Percentiles rank a stretch among this genome's conserved stretches.
phyloP scores from a whole-genome alignment of 139 green algal species.

The Chlorella sp. region DNA sequence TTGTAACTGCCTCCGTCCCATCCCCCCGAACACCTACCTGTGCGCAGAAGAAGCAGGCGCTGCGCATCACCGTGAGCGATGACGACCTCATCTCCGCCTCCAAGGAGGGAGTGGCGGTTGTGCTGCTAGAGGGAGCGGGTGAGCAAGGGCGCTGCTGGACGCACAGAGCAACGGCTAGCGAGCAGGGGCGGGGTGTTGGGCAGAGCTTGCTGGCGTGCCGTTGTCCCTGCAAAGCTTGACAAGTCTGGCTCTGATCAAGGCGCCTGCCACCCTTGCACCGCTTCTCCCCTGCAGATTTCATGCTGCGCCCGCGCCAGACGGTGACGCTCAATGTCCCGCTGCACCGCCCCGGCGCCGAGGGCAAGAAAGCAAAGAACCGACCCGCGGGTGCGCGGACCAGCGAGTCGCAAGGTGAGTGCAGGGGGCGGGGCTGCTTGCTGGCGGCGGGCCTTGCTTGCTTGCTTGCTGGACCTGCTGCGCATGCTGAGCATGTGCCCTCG shows the following conservation, averaged over 20 bases:
- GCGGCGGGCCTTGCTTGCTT: background rate
- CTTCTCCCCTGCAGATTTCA: slow-evolving; percentile 11
- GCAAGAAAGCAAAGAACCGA: background rate
- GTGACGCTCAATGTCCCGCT: slow-evolving; percentile 5
- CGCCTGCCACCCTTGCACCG: background rate
- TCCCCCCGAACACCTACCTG: too few species aligned
- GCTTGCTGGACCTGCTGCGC: too few species aligned
- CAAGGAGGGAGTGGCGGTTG: slow-evolving; percentile 22
- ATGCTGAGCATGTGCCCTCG: too few species aligned
- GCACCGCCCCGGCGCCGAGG: slow-evolving; percentile 5
- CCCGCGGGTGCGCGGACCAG: background rate
- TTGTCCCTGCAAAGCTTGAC: too few species aligned
- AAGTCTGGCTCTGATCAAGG: too few species aligned
- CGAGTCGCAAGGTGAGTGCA: background rate
- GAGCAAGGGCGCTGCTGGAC: too few species aligned
- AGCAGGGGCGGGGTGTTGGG: too few species aligned
- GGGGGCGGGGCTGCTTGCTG: too few species aligned
- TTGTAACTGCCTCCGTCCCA: too few species aligned
- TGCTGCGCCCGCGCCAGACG: background rate
- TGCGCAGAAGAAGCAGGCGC: slow-evolving; percentile 52
- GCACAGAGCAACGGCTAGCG: too few species aligned
- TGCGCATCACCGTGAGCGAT: slow-evolving; percentile 61
- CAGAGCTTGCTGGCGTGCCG: too few species aligned
- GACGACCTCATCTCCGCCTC: slow-evolving; percentile 40
- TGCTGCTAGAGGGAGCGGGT: slow-evolving; percentile 27